Evolutionary conservation across 805 yeast genomes (phyloP), one percentile per base, ranked within the genome.

Genomic region (Cyberlindnera mississippiensis): DNA sequence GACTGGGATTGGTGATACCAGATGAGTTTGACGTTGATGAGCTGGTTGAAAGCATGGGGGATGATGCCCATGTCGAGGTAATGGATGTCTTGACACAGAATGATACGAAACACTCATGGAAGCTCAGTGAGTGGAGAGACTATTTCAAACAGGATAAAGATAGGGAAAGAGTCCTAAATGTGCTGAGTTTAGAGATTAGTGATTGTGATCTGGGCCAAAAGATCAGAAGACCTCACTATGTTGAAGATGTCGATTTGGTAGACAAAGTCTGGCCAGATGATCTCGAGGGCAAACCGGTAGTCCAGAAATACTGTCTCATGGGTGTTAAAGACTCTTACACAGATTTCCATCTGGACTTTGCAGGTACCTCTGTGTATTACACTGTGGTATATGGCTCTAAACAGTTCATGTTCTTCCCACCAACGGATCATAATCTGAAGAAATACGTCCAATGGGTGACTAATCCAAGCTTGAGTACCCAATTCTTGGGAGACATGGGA

Each of bases 331-430:
- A 82, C 45, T 79, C 93, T 2, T 89, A 76, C 58, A 89, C 96
- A 0, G 97, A 89, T 59, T 89, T 88, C 63, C 97, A 89, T 61
- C 69, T 89, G 33, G 97, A 89, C 60, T 89, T 89, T 60, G 93
- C 95, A 2, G 97, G 96, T 0, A 85, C 96, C 0, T 84, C 93
- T 1, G 97, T 89, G 5, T 89, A 86, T 59, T 89, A 89, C 61
- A 86, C 91, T 2, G 79, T 89, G 3, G 63, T 89, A 13, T 65
- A 72, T n/a, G 97, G 97, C 1, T 52, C 65, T 3, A 89, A 89
- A 55, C 73, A 78, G 26, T 89, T 89, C 55, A 60, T 88, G 35
- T 75, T 89, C 72, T 78, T 72, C 52, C 96, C 95, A 0, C 96
- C 96, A 3, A 78, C 95, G 0, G 59, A 64, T 2, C 51, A 60